Base-by-base conservation (phyloP, 2,329 filamentous ascomycete genomes). In the Cladosporium sp. region DNA sequence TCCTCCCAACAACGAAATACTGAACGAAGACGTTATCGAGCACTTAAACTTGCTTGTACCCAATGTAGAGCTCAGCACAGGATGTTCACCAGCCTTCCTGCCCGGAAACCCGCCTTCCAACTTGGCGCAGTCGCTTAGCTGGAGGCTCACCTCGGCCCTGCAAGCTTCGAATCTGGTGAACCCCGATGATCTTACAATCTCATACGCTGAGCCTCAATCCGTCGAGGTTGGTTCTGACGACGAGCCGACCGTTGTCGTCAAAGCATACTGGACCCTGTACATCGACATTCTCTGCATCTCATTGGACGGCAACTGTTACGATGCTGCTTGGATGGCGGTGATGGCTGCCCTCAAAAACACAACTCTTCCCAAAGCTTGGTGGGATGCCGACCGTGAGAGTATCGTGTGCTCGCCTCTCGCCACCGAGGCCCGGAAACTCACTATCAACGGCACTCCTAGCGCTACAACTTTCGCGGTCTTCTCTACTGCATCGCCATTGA, bases 201-300 rank as follows among this genome's bases (percentile, higher is more conserved):
- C 81, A 35, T 81, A 85, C 65, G 79, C 81, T 21, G 70, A 71
- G 58, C 71, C 71, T n/a, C 77, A 82, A 29, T 56, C 61, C 21
- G 50, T 52, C 23, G 61, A 63, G 21, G 55, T 56, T 52, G 80
- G 79, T 18, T 81, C 82, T 18, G 81, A 84, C 26, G 81, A 83
- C 4, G 78, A 81, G 64, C 72, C 78, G 16, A 70, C 73, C 49
- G 76, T 77, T 8, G 83, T 88, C 68, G 78, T 94, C 12, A 94
- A 91, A 76, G 95, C 90, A 0, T 98, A 96, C 78, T 99, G 94
- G 95, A 89, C 91, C 11, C 86, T 99, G 23, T 97, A 97, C 78
- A 91, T 99, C 70, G 94, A 98, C 75, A 84, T 97, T n/a, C 86
- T 97, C 74, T 95, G 97, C 79, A 89, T 99, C 70, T 96, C 92